Conservation (phyloP, 1,284 basidiomycete species). For the Thelephora terrestris region DNA sequence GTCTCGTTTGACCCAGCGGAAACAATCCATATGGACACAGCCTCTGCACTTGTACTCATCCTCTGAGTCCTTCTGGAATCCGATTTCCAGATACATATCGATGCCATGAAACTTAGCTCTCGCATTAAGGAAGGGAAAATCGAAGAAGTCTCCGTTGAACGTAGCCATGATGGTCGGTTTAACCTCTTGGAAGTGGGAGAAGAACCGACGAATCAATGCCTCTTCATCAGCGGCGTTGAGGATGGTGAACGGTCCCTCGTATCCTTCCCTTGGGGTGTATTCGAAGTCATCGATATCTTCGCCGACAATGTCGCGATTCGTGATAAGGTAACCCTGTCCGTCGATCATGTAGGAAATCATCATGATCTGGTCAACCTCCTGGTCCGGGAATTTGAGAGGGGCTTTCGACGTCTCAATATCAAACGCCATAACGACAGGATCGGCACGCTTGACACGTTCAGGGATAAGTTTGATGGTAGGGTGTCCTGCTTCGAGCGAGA, state of each 20-base stretch:
- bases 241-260: slow-evolving; percentile 93
- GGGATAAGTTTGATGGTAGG: slow-evolving; percentile 67
- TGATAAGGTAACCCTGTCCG: slow-evolving; percentile 95
- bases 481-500: slow-evolving; percentile 76
- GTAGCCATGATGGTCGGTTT: slow-evolving; percentile 97
- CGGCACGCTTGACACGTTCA: slow-evolving; percentile 94
- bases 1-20: slow-evolving; percentile 99
- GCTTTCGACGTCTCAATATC: slow-evolving; percentile 99
- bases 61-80: slow-evolving; percentile 86
- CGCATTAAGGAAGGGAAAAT: slow-evolving; percentile 96
- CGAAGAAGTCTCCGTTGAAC: slow-evolving; percentile 99
- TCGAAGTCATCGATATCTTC: slow-evolving; percentile 99
- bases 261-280: slow-evolving; percentile 97
- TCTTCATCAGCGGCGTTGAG: slow-evolving; percentile 96
- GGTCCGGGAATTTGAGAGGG: slow-evolving; percentile 97
- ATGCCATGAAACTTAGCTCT: slow-evolving; percentile 85
- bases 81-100: slow-evolving; percentile 94
- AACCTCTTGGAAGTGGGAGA: slow-evolving; percentile 86
- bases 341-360: slow-evolving; percentile 99
- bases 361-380: slow-evolving; percentile 96
- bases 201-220: slow-evolving; percentile 79
- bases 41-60: slow-evolving; percentile 92
- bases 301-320: slow-evolving; percentile 93
- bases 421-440: slow-evolving; percentile 98
- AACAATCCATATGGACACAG: slow-evolving; percentile 99